These are phyloP conservation scores for Solanum peruvianum DNA, from an alignment of 257 asterid genomes.

Conservation along the genomic window DNA sequence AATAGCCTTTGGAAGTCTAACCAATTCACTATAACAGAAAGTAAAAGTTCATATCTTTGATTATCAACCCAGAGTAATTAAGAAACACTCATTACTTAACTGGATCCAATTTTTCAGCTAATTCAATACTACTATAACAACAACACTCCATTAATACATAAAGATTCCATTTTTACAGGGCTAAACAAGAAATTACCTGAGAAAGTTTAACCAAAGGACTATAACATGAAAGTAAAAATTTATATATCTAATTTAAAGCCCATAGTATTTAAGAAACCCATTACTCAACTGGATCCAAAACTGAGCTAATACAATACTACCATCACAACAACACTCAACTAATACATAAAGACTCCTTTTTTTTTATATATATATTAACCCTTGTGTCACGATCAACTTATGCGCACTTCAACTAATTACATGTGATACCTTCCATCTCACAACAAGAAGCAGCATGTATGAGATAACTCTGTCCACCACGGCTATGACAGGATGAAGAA, in stretches of 20 bases:
- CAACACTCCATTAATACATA: neutral
- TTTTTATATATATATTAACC: neutral
- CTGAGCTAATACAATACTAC: neutral
- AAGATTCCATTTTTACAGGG: neutral
- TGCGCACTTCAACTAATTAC: neutral
- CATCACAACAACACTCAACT: neutral
- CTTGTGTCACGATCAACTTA: neutral
- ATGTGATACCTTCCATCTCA: neutral
- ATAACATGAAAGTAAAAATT: neutral
- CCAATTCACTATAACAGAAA: neutral
- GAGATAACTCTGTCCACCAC: neutral
- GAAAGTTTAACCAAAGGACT: neutral
- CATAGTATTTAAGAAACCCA: neutral
- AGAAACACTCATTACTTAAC: neutral
- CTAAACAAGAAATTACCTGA: neutral
- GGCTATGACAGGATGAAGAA: too few relatives aligned
- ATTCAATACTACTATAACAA: neutral
- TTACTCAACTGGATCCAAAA: neutral
- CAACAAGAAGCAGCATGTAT: neutral
- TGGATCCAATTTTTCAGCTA: neutral
- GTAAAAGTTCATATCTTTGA: too few relatives aligned
- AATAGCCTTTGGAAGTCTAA: slow-evolving; percentile 82
- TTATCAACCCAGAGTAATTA: neutral
- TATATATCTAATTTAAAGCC: neutral
- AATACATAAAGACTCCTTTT: neutral